Base-by-base conservation (phyloP, 306 rosid genomes). In the Purshia tridentata region DNA sequence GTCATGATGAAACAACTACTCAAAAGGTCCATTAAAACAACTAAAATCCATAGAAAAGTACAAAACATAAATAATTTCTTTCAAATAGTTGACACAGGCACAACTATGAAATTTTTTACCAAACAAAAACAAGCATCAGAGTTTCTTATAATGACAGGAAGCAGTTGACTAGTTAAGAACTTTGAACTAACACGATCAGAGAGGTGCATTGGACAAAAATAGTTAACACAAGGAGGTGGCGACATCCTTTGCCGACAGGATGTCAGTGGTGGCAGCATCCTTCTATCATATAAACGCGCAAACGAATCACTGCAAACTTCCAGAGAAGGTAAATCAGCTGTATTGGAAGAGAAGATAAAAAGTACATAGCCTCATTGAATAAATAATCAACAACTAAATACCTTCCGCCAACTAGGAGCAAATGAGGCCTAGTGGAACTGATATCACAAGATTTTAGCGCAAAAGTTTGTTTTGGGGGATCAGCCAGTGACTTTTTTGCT, bases 341-440 rank as follows among this genome's bases (percentile, higher is more conserved):
- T 58, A 73, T 80, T 55, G 68, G 59, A 23, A 60, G 63, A 64
- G 53, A 19, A 18, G 48, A 53, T 54, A 49, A 8, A 55, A 61
- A 46, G 56, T 22, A 55, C 18, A 75, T 13, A 62, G 69, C 52
- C 47, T 20, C 22, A 67, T 59, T 72, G 67, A 76, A 52, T 14
- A 42, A 49, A 22, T 55, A 68, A 69, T 60, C 44, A 78, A 67
- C 77, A 77, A 76, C 53, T 76, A 74, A 23, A 65, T 86, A 95
- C 99, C 98, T 95, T 82, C 99, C 99, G 62, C 99, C 99, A 84
- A 95, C 98, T 80, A 95, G 78, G 49, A 95, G 98, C 73, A 95
- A 83, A 84, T 95, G 98, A 69, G 99, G 93, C 81, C 96, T 83
- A 70, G 89, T 81, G 79, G 97, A 78, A 83, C 98, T 88, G 72